Base-by-base conservation (phyloP, 75 land plant genomes). In the Pinus tabuliformis region DNA sequence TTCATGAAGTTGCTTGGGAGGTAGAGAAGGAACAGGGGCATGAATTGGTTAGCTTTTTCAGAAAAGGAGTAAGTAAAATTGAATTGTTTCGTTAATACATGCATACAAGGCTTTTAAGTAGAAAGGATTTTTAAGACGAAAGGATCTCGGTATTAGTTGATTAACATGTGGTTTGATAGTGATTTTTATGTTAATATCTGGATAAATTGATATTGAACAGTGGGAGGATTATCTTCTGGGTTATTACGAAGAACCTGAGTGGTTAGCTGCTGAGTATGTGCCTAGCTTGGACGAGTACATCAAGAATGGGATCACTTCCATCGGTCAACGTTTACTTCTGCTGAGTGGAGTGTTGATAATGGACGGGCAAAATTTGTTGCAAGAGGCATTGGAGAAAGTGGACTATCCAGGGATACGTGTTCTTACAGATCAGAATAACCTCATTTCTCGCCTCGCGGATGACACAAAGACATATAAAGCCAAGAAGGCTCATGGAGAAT, bases 271-370 rank as follows among this genome's bases (percentile, higher is more conserved):
- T 7, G 79, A 83, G 2, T 75, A 85, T 49, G 74, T 56, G 2
- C 93, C 93, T 24, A 49, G 71, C 0, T 42, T 85, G 3, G 70
- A 80, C 6, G 91, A 91, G 75, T 91, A 91, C 66, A 68, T 91
- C 22, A 70, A 73, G 28, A 82, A 80, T 76, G 89, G 75, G 59
- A 33, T 64, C 60, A 36, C 76, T 16, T 83, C 87, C 74, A 77
- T 78, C 16, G 81, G 83, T 5, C 28, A 76, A n/a, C 58, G 80
- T 4, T 76, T 79, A 1, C 75, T 83, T 37, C 3, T 37, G 14
- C 20, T 79, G 8, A 87, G 70, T 73, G 52, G 75, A 12, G 76
- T 73, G 20, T 57, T 83, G 58, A 75, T 85, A 14, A 56, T 85
- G 13, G 72, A 30, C 26, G 83, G 76, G 58, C 80, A 70, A 63